Evolutionary conservation across 257 asterid genomes (phyloP).

Genomic region (Scutellaria galericulata): DNA sequence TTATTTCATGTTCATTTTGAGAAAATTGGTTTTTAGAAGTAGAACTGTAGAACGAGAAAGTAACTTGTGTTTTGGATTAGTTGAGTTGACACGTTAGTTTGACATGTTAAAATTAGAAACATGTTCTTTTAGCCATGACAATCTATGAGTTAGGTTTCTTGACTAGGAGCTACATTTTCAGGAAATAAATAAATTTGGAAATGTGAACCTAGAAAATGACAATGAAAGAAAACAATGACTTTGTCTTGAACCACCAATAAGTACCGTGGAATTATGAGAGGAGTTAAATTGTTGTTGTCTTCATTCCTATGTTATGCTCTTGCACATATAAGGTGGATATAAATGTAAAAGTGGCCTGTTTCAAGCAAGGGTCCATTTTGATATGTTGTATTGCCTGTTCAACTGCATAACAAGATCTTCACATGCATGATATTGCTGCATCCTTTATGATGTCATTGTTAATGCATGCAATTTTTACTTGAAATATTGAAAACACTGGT

Average conservation of each 20-base stretch:
- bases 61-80: conserved; percentile 13
- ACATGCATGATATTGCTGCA: no score
- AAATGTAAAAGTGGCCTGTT: background rate
- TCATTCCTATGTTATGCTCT: background rate
- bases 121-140: background rate
- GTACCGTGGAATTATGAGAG: background rate
- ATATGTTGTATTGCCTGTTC: no score
- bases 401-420: no score
- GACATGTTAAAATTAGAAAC: no score
- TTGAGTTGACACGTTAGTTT: conserved; percentile 4
- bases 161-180: background rate
- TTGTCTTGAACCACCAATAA: conserved; percentile 1
- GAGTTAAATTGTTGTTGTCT: background rate
- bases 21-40: conserved; percentile 1
- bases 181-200: background rate
- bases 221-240: background rate
- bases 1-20: background rate
- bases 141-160: background rate
- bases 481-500: background rate
- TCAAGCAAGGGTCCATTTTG: background rate
- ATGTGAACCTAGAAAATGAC: background rate
- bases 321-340: background rate
- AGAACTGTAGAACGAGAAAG: conserved; percentile 7
- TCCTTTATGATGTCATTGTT: background rate
- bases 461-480: background rate